Evolutionary conservation across 1,284 basidiomycete genomes (phyloP).

Genomic region (Prillingera fragicola): DNA sequence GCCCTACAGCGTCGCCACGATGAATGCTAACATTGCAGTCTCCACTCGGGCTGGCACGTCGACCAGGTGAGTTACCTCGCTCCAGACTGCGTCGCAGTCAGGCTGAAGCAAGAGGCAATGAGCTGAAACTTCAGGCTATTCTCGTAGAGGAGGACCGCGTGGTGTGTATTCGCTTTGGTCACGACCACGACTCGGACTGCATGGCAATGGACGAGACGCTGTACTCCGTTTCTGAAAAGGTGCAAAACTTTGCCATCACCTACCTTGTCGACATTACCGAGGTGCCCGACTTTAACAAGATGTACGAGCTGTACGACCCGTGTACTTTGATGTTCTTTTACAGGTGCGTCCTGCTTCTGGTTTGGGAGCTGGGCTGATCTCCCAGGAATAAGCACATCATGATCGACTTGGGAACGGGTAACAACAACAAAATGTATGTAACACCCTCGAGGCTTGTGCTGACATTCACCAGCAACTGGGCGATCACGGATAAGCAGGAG

Average conservation of each 20-base stretch:
- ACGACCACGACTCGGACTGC: conserved; percentile 91
- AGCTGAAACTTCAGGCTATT: conserved; percentile 62
- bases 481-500: conserved; percentile 96
- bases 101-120: background rate
- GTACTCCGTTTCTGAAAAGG: conserved; percentile 85
- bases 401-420: conserved; percentile 98
- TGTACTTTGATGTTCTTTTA: conserved; percentile 99
- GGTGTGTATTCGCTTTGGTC: conserved; percentile 91
- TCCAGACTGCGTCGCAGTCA: background rate
- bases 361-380: conserved; percentile 1
- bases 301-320: conserved; percentile 71
- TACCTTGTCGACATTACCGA: conserved; percentile 94
- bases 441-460: background rate
- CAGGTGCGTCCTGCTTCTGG: conserved; percentile 55
- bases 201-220: conserved; percentile 99
- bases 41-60: conserved; percentile 94
- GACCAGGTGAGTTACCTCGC: conserved; percentile 54
- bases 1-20: background rate
- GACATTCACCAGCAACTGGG: conserved; percentile 69
- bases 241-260: conserved; percentile 97
- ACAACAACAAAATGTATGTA: conserved; percentile 97
- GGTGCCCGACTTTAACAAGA: conserved; percentile 97
- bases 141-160: conserved; percentile 95
- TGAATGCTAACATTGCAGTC: conserved; percentile 41
- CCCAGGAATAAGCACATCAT: conserved; percentile 96